Evolutionary conservation across 139 green algal species (phyloP).

Genomic region (Coelastrella sp.): DNA sequence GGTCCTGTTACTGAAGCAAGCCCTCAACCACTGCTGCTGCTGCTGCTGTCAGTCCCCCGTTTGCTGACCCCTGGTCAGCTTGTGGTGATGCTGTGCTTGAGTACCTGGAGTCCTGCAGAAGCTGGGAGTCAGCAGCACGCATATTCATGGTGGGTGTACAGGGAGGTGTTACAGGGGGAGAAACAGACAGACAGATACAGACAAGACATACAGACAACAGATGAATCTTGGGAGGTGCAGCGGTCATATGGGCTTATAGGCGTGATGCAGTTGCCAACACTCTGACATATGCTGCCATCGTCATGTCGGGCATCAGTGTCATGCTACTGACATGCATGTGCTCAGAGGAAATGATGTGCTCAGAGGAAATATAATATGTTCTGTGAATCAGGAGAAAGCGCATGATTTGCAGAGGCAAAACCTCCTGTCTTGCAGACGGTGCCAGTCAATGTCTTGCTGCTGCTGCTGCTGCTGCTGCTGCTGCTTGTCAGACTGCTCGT

Average conservation of each 20-base stretch:
- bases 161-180: no score
- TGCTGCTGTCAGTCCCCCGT: not conserved
- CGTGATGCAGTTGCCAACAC: no score
- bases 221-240: not conserved
- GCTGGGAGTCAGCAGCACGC: conserved; percentile 21
- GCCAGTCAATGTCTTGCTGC: not conserved
- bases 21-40: not conserved
- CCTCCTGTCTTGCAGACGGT: not conserved
- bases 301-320: no score
- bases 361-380: no score
- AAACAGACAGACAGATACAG: no score
- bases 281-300: no score
- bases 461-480: conserved; percentile 8
- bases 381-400: no score
- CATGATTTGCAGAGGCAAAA: no score
- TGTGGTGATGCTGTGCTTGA: not conserved
- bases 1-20: no score
- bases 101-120: not conserved
- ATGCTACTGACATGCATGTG: no score
- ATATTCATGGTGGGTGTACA: not conserved
- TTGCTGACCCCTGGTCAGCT: not conserved
- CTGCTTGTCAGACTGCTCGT: not conserved
- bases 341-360: no score
- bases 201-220: no score
- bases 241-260: not conserved